Evolutionary conservation across 257 asterid genomes (phyloP), one percentile per base, ranked within the genome.

Genomic region (Solanum sparsipilum): DNA sequence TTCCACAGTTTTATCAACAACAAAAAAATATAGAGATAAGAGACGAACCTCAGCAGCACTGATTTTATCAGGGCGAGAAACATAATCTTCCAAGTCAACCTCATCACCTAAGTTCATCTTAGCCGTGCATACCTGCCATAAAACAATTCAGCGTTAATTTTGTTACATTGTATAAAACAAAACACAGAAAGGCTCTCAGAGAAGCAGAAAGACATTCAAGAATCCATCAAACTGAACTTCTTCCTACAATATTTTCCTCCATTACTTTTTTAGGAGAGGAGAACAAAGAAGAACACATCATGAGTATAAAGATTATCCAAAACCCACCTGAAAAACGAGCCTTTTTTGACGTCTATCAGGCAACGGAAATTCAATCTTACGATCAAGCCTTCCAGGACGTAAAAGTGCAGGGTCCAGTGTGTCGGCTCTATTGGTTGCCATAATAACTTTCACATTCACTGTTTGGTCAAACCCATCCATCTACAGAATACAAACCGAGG

Each of bases 381-480:
- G 93, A 78, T 96, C 98, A 86, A 96, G 98, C 88, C 98, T 96
- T 90, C 98, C 98, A 23, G 98, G 98, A 90, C 98, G 98, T 48
- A 96, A 87, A 90, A 96, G 97, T 38, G 97, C 98, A 89, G 98
- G 98, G 90, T 96, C 98, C 90, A 96, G 87, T 18, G 98, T 96
- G 92, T 96, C 98, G 32, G 98, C 98, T 60, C 98, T 92, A 86
- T 96, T 96, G 58, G 98, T 96, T 83, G 94, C 98, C 98, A 96
- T 96, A 72, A 94, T 95, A 86, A 95, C 98, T 88, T 95, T 95
- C 87, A 95, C 98, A 86, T 95, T 95, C 67, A 95, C 98, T 0
- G 98, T 93, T 89, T 94, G 98, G 90, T 94, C 98, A 91, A 96
- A 96, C 36, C 98, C 98, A 89, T 96, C 98, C 98, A 96, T 96